Percentiles rank a stretch among this genome's conserved stretches.
Conservation (phyloP, 768 basidiomycete species). For the Mycena floridula region DNA sequence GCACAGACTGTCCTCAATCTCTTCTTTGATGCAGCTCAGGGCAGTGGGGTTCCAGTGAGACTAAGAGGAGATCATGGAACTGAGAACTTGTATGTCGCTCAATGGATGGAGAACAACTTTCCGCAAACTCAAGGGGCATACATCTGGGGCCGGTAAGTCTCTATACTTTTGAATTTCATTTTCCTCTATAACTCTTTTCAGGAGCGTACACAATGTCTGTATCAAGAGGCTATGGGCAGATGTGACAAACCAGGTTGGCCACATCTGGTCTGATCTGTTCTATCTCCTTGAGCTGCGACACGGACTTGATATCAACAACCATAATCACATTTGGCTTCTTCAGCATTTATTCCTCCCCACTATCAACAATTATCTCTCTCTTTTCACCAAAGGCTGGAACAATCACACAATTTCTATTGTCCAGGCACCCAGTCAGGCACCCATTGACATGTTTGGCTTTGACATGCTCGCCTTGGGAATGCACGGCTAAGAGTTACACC, state of each 20-base stretch:
- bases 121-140: not conserved
- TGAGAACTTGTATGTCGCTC: conserved; percentile 15
- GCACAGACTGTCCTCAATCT: conserved; percentile 15
- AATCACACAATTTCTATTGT: not conserved
- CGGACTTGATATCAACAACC: not conserved
- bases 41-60: conserved; percentile 11
- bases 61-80: conserved; percentile 17
- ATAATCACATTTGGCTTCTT: not conserved
- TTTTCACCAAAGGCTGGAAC: not conserved
- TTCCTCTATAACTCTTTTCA: not conserved
- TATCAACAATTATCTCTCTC: not conserved
- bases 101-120: conserved; percentile 4
- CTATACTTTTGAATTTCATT: not conserved
- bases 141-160: not conserved
- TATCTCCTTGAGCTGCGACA: not conserved
- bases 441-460: not conserved
- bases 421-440: not conserved
- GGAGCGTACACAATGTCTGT: not conserved
- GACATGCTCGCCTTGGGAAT: not conserved
- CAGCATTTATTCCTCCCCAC: not conserved
- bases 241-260: not conserved
- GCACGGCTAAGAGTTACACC: not conserved
- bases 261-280: not conserved
- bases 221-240: not conserved
- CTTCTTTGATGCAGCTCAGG: conserved; percentile 7